Base-by-base conservation (phyloP, 306 rosid genomes). In the Gynostemma pentaphyllum region DNA sequence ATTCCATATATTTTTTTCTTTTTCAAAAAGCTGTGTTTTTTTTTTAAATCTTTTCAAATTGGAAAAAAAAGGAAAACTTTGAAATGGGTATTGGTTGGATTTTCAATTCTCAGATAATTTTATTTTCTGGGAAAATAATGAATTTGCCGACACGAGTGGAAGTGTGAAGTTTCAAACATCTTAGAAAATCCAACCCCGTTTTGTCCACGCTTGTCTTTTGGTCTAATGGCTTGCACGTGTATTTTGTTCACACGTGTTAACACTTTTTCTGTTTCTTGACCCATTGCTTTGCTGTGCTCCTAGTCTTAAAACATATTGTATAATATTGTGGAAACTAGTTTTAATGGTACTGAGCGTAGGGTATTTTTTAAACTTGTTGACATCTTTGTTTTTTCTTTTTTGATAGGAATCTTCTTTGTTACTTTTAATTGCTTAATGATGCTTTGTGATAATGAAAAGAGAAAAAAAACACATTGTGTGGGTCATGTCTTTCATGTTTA, bases 121-220 rank as follows among this genome's bases (percentile, higher is more conserved):
- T 49, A 67, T 48, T 67, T 50, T 15, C 40, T 15, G 10, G 39
- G 39, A 24, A 67, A 67, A 15, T 48, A 4, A 63, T n/a, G 26
- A 45, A 21, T 45, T 27, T 45, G 45, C 81, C 83, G 81, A 73
- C 61, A 65, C 49, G 68, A 66, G 69, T 67, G 13, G 72, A 48
- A 71, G 42, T 53, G 69, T 69, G 62, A 68, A n/a, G n/a, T 54
- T 70, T 54, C 67, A 26, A n/a, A 32, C 67, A 48, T 63, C 64
- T 36, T 13, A 52, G 52, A 67, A 27, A 48, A 53, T 39, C 50
- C 53, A 67, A 53, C 41, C 40, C 40, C 52, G 15, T 24, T 14
- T 40, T 52, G 23, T 66, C 70, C 70, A 66, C 61, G 59, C 26
- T 48, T 66, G 26, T 40, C 18, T 34, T 9, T 60, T 49, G 70